phyloP scores from a whole-genome alignment of 441 rosid genomes.

The Adansonia rubrostipa region DNA sequence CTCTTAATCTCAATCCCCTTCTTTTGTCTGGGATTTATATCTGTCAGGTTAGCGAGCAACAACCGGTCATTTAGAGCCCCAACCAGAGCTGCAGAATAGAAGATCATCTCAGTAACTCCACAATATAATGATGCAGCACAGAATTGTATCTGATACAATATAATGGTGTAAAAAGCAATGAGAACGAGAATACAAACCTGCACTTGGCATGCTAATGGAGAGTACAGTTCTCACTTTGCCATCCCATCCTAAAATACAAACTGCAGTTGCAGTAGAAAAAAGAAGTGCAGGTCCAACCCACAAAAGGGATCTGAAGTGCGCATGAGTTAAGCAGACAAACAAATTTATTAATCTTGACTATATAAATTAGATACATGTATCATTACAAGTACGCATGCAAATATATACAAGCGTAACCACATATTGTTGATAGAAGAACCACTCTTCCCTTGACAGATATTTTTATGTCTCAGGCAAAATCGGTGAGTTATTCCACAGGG shows the following conservation, averaged over 20 bases:
- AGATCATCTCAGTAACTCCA: constrained; percentile 28
- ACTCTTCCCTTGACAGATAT: constrained; percentile 7
- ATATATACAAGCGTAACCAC: background rate
- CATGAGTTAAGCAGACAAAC: constrained; percentile 61
- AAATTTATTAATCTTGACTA: constrained; percentile 31
- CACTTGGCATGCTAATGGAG: constrained; percentile 86
- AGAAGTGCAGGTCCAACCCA: constrained; percentile 99
- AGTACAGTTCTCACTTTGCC: constrained; percentile 88
- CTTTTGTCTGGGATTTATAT: constrained; percentile 89
- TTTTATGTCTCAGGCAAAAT: constrained; percentile 1
- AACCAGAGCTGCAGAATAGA: constrained; percentile 63
- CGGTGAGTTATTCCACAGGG: background rate
- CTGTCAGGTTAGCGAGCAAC: constrained; percentile 87
- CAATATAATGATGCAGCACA: constrained; percentile 18
- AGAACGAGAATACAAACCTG: constrained; percentile 55
- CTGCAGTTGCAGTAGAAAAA: constrained; percentile 87
- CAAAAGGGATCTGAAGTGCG: constrained; percentile 87
- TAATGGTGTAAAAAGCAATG: constrained; percentile 8
- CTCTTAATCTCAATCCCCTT: constrained; percentile 88
- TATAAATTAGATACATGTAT: background rate
- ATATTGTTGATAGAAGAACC: background rate
- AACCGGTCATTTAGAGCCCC: constrained; percentile 97
- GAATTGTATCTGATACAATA: constrained; percentile 15
- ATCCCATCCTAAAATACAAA: constrained; percentile 97
- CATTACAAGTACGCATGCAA: background rate